Evolutionary conservation across 306 rosid species (phyloP).

Genomic region (Coriaria nepalensis): DNA sequence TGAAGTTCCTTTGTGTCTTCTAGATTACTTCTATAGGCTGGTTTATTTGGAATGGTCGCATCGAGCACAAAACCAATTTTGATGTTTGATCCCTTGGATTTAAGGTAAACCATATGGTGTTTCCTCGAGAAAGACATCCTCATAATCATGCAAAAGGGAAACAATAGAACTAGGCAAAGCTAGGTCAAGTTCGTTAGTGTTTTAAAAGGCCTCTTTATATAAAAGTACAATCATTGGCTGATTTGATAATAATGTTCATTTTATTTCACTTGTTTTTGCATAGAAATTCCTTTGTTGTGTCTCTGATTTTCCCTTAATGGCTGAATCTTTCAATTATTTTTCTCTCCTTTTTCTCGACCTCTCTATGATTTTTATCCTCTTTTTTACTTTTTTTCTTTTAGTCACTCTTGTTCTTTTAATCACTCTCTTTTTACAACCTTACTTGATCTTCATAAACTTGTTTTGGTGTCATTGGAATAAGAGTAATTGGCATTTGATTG

Average conservation of each 20-base stretch:
- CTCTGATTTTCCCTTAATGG: background rate
- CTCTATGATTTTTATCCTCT: too few species aligned
- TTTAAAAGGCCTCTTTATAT: background rate
- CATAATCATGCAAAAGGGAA: constrained; percentile 1
- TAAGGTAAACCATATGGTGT: background rate
- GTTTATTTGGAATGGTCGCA: too few species aligned
- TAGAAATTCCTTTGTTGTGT: background rate
- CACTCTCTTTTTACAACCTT: too few species aligned
- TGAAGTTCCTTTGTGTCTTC: constrained; percentile 3
- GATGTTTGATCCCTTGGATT: background rate
- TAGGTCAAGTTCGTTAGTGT: background rate
- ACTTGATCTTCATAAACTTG: too few species aligned
- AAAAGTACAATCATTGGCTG: constrained; percentile 1
- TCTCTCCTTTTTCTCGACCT: too few species aligned
- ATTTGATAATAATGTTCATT: background rate
- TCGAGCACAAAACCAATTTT: background rate
- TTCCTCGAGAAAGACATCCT: constrained; percentile 1
- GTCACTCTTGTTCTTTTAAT: too few species aligned
- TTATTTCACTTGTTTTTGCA: constrained; percentile 1
- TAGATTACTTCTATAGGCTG: background rate
- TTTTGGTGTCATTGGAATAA: too few species aligned
- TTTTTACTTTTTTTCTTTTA: too few species aligned
- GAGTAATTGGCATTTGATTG: too few species aligned
- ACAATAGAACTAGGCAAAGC: background rate
- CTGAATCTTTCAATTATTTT: too few species aligned